Evolutionary conservation across 805 yeast genomes (phyloP), one percentile per base, ranked within the genome.

Genomic region (Metschnikowia anglica): DNA sequence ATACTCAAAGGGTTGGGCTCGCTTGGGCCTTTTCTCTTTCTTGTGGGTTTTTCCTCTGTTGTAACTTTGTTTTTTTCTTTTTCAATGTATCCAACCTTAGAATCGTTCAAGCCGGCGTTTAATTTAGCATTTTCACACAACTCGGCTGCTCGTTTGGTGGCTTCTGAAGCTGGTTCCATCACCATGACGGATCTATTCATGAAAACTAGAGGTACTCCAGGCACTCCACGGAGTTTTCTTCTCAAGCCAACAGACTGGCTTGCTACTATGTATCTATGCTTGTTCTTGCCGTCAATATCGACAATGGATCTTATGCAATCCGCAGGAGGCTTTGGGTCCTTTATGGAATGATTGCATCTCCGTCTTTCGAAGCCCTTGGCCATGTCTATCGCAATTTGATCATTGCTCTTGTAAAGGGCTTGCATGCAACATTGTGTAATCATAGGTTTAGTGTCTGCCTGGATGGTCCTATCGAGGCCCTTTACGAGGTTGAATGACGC

Each of bases 401-500:
- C 78, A 19, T 78, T 77, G 4, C 84, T 73, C 34, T 74, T 74
- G 62, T 93, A 93, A 23, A 93, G 68, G 15, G 86, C 84, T 59
- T 88, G 88, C 75, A 93, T 88, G 55, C 96, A 86, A 61, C 99
- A 93, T 63, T 93, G 98, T 2, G 99, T 88, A 41, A 93, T 85
- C 95, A 93, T 71, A 16, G 88, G 86, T 58, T 91, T 93, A 23
- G 82, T 79, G 54, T 86, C 90, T 10, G 82, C 87, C 61, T 91
- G 98, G 11, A 91, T 68, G 0, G 96, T 88, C 48, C 93, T 71
- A 44, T 79, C 72, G 24, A 93, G 68, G 10, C 93, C 96, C 58
- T 86, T 85, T n/a, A 70, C 72, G n/a, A 93, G 65, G 62, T 91
- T 89, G 61, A 78, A 88, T 42, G 83, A 82, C 12, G 87, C 76